phyloP scores from a whole-genome alignment of 1,284 basidiomycete genomes.

The Microstroma glucosiphilum region DNA sequence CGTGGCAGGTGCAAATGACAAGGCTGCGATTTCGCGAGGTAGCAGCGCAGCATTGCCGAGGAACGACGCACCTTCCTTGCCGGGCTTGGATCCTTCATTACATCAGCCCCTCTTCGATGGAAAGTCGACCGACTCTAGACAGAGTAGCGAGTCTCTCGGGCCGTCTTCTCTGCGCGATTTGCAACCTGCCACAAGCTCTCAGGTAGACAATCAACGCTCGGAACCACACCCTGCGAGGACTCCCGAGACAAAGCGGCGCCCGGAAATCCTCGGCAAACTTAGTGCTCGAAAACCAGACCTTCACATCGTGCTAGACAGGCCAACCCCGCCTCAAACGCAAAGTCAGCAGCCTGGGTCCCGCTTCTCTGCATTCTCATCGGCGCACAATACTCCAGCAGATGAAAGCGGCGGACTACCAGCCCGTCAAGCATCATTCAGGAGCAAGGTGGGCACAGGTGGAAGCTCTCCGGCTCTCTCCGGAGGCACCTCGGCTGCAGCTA shows the following conservation, averaged over 20 bases:
- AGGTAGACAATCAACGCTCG: not conserved
- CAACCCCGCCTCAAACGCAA: not conserved
- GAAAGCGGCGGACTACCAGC: slow-evolving; percentile 16
- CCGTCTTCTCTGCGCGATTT: not conserved
- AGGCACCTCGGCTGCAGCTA: slow-evolving; percentile 1
- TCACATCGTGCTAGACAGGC: slow-evolving; percentile 22
- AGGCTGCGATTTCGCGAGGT: not conserved
- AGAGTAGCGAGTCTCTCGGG: not conserved
- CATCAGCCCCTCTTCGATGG: not conserved
- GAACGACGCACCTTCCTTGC: not conserved
- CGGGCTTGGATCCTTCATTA: not conserved
- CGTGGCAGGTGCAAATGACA: not conserved
- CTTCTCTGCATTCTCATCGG: slow-evolving; percentile 36
- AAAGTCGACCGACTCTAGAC: not conserved
- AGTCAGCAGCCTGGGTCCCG: slow-evolving; percentile 21
- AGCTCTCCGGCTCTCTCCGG: slow-evolving; percentile 4
- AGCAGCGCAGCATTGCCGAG: not conserved
- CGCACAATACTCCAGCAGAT: slow-evolving; percentile 25
- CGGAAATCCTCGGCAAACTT: not conserved
- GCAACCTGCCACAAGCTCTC: not conserved
- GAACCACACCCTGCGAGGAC: not conserved
- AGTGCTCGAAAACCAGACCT: slow-evolving; percentile 15
- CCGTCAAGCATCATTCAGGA: slow-evolving; percentile 16
- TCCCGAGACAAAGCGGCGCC: not conserved
- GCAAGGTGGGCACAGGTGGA: slow-evolving; percentile 16